Evolutionary conservation across 352 stramenopile genomes (phyloP), one percentile per base, ranked within the genome.

Genomic region (Globisporangium paroecandrum): DNA sequence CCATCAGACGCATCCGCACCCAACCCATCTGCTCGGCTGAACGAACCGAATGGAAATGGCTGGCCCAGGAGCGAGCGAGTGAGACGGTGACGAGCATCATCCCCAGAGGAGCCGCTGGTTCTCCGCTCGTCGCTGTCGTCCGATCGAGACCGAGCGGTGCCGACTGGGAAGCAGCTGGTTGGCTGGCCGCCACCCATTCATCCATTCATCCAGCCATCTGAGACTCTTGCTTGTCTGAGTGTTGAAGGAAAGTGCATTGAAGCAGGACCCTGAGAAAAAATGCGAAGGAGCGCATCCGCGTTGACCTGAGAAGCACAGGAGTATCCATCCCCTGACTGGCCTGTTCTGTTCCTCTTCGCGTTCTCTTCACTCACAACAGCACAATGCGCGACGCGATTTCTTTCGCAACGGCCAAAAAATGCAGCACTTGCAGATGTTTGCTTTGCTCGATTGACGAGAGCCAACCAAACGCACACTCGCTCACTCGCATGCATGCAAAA

Each of bases 301-400:
- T 51, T 51, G 43, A 24, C 38, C 38, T 46, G 41, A n/a, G 41
- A 20, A 20, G 18, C 43, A 10, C 18, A 49, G 15, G 43, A 51
- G 43, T 15, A 51, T 49, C 15, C 36, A 43, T 46, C 12, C 12
- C 38, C 12, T 9, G 32, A 43, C 10, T 20, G 38, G 4, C 18
- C 18, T 24, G 2, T 3, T 8, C 41, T 47, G 41, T 47, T 47
- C 41, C 13, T 47, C 41, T 47, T 47, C 41, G 12, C 41, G 13
- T 47, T 47, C 41, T n/a, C 41, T 47, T 49, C 15, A 15, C 18
- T 51, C 43, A 22, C 43, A 51, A 51, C 43, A 51, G 43, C 43
- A 51, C 43, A 51, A 51, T 51, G 43, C 43, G 43, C 43, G 38
- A 46, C 38, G 18, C 43, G 43, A 51, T 51, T 51, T 51, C 43